Conservation (phyloP, 371 early-diverging fungal species). For the Rhizopus stolonifer region DNA sequence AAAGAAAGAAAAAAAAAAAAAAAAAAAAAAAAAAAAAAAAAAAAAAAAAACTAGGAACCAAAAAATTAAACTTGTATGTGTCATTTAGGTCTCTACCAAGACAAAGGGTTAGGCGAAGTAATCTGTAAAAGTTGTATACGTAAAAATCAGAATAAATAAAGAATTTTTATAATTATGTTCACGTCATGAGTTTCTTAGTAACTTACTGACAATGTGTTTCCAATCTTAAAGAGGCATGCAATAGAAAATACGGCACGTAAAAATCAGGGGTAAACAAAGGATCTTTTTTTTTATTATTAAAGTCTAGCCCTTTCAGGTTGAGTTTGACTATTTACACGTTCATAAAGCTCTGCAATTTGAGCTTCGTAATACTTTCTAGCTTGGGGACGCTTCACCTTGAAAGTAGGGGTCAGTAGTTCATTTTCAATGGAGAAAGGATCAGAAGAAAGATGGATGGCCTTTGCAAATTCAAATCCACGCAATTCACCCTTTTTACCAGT, state of each 20-base stretch:
- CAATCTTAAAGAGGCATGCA: no score
- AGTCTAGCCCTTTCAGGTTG: constrained; percentile 25
- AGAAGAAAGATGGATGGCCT: constrained; percentile 51
- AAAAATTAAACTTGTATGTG: no score
- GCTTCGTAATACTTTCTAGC: constrained; percentile 65
- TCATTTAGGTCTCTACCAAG: constrained; percentile 19
- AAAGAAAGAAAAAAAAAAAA: neutral
- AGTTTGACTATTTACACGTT: constrained; percentile 15
- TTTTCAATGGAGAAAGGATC: constrained; percentile 61
- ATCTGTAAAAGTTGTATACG: constrained; percentile 23
- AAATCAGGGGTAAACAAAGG: no score
- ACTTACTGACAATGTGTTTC: no score
- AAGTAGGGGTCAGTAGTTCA: constrained; percentile 61
- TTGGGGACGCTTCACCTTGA: constrained; percentile 78
- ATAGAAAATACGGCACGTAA: no score
- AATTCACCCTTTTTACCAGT: constrained; percentile 61
- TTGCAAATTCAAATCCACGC: constrained; percentile 57
- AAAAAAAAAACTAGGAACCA: no score
- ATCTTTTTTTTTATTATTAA: constrained; percentile 10
- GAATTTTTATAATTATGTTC: neutral
- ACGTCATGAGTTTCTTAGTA: no score
- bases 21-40: no score
- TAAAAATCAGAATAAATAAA: constrained; percentile 9
- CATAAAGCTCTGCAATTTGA: constrained; percentile 67
- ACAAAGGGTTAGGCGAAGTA: constrained; percentile 10